A percentile compares a stretch with the other conserved stretches of the same genome.
phyloP scores from a whole-genome alignment of 768 basidiomycete genomes.

The Flagelloscypha sp. region DNA sequence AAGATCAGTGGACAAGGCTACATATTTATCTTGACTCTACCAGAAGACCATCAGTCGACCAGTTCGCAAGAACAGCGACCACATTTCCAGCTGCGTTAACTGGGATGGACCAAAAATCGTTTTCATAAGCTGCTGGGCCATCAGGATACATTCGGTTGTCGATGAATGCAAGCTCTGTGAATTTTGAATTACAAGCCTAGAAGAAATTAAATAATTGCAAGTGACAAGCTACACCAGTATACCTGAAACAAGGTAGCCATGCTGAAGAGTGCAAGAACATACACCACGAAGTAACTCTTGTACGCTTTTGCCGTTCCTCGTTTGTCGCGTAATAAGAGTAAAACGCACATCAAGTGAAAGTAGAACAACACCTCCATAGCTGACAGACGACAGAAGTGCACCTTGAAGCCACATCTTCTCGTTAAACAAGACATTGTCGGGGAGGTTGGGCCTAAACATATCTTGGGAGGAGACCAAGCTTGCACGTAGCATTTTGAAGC shows the following conservation, averaged over 20 bases:
- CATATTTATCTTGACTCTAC: conserved; percentile 9
- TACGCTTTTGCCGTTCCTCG: no score
- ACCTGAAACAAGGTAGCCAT: no score
- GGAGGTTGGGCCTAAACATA: background rate
- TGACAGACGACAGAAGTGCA: conserved; percentile 6
- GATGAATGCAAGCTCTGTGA: conserved; percentile 21
- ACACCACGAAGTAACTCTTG: no score
- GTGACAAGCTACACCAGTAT: no score
- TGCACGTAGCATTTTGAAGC: no score
- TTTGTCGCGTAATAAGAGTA: no score
- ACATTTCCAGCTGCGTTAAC: conserved; percentile 13
- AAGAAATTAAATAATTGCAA: no score
- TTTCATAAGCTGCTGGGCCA: conserved; percentile 19
- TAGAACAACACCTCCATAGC: conserved; percentile 9
- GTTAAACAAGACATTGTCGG: background rate
- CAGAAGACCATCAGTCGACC: conserved; percentile 14
- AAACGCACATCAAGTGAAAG: conserved; percentile 10
- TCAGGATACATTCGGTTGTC: conserved; percentile 23
- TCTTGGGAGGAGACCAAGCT: no score
- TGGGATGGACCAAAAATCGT: conserved; percentile 13
- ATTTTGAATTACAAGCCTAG: conserved; percentile 9
- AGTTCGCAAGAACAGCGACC: conserved; percentile 11
- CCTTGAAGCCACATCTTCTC: conserved; percentile 14
- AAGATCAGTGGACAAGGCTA: background rate
- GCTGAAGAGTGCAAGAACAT: no score